Percentiles rank a stretch among this genome's conserved stretches.
These are phyloP conservation scores for Sungouiella thailandica DNA, from an alignment of 805 yeast species.

Conservation along the genomic window DNA sequence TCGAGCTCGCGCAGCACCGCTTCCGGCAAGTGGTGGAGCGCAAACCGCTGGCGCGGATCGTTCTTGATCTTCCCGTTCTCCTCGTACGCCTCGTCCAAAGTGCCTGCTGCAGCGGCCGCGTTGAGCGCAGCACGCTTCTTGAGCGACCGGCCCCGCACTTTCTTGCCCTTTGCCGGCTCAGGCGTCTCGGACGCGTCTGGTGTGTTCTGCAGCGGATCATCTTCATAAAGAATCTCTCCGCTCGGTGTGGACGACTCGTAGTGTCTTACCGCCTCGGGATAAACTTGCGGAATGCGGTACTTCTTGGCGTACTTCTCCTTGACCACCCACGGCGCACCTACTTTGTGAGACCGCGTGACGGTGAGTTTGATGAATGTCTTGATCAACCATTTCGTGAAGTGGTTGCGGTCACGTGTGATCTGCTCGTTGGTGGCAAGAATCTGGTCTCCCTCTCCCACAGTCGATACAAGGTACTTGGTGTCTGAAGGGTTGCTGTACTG, in stretches of 20 bases:
- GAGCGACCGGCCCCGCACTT: slow-evolving; percentile 8
- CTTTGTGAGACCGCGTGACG: slow-evolving; percentile 69
- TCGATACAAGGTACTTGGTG: slow-evolving; percentile 65
- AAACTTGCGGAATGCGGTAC: slow-evolving; percentile 59
- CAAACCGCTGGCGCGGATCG: slow-evolving; percentile 12
- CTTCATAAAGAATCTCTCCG: slow-evolving; percentile 14
- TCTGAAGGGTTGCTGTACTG: slow-evolving; percentile 53
- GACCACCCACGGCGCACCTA: slow-evolving; percentile 96
- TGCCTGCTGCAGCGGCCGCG: slow-evolving; percentile 4
- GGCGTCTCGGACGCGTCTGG: not conserved
- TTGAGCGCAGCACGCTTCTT: slow-evolving; percentile 11
- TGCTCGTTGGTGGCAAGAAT: slow-evolving; percentile 68
- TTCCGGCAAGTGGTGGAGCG: slow-evolving; percentile 14
- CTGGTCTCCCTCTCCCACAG: slow-evolving; percentile 49
- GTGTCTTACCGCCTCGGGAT: slow-evolving; percentile 50
- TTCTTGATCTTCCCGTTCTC: slow-evolving; percentile 3
- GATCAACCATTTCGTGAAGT: slow-evolving; percentile 85
- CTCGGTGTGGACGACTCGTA: slow-evolving; percentile 18
- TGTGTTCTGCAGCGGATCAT: slow-evolving; percentile 4
- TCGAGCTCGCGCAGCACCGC: slow-evolving; percentile 10
- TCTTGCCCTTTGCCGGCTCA: slow-evolving; percentile 6
- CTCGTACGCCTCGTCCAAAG: not conserved
- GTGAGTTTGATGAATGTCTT: slow-evolving; percentile 83
- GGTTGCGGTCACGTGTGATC: slow-evolving; percentile 75
- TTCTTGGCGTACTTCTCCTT: slow-evolving; percentile 67